Conservation (phyloP, 768 basidiomycete species). For the Kwoniella bestiolae region DNA sequence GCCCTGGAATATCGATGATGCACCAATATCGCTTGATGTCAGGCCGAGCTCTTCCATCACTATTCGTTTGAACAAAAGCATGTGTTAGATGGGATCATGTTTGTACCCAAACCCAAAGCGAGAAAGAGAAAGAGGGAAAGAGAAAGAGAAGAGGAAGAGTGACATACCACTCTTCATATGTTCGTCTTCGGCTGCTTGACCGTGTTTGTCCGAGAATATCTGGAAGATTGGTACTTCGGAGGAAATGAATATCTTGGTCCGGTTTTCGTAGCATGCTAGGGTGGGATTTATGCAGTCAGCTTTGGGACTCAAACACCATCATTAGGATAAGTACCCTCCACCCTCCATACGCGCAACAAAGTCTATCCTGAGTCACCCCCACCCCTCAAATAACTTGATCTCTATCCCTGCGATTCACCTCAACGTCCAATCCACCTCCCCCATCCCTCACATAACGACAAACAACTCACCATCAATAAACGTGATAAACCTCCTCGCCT, state of each 20-base stretch:
- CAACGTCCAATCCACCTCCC: too few relatives aligned
- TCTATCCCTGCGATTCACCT: too few relatives aligned
- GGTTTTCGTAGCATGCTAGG: conserved; percentile 87
- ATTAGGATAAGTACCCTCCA: too few relatives aligned
- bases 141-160: too few relatives aligned
- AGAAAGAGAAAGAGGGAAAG: conserved; percentile 1
- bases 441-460: too few relatives aligned
- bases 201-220: conserved; percentile 77
- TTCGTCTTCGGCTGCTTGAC: conserved; percentile 59
- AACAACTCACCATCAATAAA: conserved; percentile 80
- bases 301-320: too few relatives aligned
- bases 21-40: conserved; percentile 72
- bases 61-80: conserved; percentile 31
- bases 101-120: too few relatives aligned
- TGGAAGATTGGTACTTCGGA: conserved; percentile 90
- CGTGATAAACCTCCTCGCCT: conserved; percentile 93
- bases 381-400: too few relatives aligned
- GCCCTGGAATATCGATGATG: conserved; percentile 88
- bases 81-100: neutral
- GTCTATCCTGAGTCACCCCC: too few relatives aligned
- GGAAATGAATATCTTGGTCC: conserved; percentile 88
- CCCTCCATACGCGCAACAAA: too few relatives aligned
- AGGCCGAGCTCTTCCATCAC: conserved; percentile 97
- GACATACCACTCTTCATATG: conserved; percentile 71
- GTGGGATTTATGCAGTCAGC: neutral